Base-by-base conservation (phyloP, 768 basidiomycete species). In the Chlorophyllum brunneum region DNA sequence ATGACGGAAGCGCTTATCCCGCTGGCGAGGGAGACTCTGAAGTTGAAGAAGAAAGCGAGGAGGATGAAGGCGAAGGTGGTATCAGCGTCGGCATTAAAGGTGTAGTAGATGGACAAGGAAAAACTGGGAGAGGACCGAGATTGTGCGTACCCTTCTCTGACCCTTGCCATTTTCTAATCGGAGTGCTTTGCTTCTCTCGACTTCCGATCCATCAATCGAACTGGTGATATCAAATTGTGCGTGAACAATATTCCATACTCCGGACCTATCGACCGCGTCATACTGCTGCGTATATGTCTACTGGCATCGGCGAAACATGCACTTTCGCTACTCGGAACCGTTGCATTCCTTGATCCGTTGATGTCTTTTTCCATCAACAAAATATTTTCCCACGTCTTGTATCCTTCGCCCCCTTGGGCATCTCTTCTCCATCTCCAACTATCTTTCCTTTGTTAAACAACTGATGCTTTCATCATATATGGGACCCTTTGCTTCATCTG, bases 51-150 rank as follows among this genome's bases (percentile, higher is more conserved):
- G 73, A 74, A 5, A 71, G 69, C 37, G 73, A 77, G 0, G 72
- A 72, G 37, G 73, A 75, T 1, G 71, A 70, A 15, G 61, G 63
- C 30, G 59, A 61, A 16, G 64, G 59, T 2, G 73, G 74, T 0
- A 75, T 78, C 55, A 74, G 70, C 54, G 73, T 80, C 13, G 78
- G 77, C 10, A 66, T 76, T 61, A 36, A 36, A 36, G 34, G 34
- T n/a, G 34, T 36, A n/a, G 34, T n/a, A 57, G 56, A 62, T 63
- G 38, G 58, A 67, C 5, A 45, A 30, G 24, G 67, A 65, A 53
- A 56, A 58, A 29, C 44, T 57, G 20, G 66, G 74, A 66, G 65
- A 54, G 56, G 58, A 27, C 46, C 58, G 16, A 66, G 74, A 66
- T 63, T 70, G 77, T 77, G 61, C 71, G 71, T 48, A 37, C 48